Evolutionary conservation across 129 eudicot genomes (phyloP).

Genomic region (Flaveria linearis): DNA sequence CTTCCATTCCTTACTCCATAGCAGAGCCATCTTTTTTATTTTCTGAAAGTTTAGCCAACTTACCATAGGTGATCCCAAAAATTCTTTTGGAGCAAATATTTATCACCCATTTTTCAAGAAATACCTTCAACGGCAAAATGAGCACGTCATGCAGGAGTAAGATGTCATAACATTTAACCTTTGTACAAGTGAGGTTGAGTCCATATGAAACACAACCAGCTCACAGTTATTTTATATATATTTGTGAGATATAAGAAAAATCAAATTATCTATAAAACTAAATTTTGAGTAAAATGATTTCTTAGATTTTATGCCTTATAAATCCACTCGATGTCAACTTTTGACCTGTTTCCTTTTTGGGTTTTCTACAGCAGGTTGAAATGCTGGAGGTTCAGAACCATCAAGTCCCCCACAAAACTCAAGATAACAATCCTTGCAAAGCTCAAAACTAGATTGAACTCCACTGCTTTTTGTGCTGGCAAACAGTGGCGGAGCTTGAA

Average conservation of each 20-base stretch:
- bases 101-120: background rate
- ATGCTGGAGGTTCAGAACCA: constrained; percentile 66
- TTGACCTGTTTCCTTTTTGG: too few species aligned
- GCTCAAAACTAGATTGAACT: constrained; percentile 56
- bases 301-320: too few species aligned
- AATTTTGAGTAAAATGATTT: too few species aligned
- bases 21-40: too few species aligned
- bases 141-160: background rate
- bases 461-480: constrained; percentile 49
- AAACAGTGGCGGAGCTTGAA: too few species aligned
- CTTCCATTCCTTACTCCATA: too few species aligned
- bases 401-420: constrained; percentile 67
- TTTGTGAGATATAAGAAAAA: too few species aligned
- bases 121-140: background rate
- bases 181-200: background rate
- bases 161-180: background rate
- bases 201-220: background rate
- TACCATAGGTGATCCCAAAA: too few species aligned
- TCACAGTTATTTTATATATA: background rate
- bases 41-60: too few species aligned
- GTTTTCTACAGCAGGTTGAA: constrained; percentile 34
- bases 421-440: constrained; percentile 48
- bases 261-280: too few species aligned
- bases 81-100: background rate
- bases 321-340: too few species aligned